Conservation (phyloP, 192 early-diverging fungal genomes). For the Chytriomyces sp. region DNA sequence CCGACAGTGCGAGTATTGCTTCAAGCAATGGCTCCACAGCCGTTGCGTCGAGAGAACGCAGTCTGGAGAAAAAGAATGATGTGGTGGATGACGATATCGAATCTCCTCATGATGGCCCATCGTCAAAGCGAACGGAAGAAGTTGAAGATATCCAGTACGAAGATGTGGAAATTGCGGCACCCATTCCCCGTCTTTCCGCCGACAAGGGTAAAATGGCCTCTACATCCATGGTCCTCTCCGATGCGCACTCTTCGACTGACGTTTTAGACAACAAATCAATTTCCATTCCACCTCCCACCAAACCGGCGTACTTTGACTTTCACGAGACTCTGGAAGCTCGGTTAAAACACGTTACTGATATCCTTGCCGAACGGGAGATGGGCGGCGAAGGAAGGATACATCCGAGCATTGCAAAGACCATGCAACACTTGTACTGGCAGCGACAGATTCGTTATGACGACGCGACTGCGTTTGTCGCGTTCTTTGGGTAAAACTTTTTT, state of each 20-base stretch:
- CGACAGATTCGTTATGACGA: slow-evolving; percentile 53
- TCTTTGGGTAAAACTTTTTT: slow-evolving; percentile 29
- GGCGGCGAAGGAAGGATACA: slow-evolving; percentile 23
- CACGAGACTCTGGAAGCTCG: slow-evolving; percentile 5
- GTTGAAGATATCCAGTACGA: not conserved
- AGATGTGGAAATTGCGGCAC: not conserved
- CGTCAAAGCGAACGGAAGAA: not conserved
- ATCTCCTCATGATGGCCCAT: not conserved
- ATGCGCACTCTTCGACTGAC: not conserved
- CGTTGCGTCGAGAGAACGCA: slow-evolving; percentile 20
- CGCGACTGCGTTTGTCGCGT: slow-evolving; percentile 50
- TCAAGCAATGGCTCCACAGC: slow-evolving; percentile 33
- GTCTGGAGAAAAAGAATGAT: not conserved
- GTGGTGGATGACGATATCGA: not conserved
- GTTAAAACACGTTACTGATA: slow-evolving; percentile 14
- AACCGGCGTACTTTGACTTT: slow-evolving; percentile 29
- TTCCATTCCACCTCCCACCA: slow-evolving; percentile 10
- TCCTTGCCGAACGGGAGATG: slow-evolving; percentile 30
- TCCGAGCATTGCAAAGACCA: slow-evolving; percentile 15
- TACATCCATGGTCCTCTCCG: not conserved
- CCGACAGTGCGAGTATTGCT: slow-evolving; percentile 20
- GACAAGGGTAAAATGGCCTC: not conserved
- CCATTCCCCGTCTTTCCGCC: not conserved
- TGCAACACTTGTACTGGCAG: slow-evolving; percentile 40
- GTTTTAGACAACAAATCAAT: not conserved